Evolutionary conservation across 2,329 filamentous ascomycete species (phyloP).

Genomic region (Plenodomus biglobosus): DNA sequence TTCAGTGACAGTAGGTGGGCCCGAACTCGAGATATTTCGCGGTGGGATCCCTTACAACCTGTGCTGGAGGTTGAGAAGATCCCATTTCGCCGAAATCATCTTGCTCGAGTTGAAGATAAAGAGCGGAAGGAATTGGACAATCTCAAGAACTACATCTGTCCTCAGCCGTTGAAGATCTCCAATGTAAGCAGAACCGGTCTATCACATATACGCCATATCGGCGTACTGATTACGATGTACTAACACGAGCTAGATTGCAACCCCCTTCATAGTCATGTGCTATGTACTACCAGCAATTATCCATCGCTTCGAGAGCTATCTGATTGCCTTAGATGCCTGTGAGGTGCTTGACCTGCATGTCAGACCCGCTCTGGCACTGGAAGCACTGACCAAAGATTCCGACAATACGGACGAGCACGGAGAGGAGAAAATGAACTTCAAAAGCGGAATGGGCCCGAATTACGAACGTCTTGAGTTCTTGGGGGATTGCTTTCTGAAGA

Average conservation of each 20-base stretch:
- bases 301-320: constrained; percentile 75
- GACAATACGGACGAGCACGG: constrained; percentile 77
- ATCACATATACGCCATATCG: neutral
- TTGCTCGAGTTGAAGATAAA: constrained; percentile 62
- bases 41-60: constrained; percentile 70
- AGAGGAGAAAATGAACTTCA: constrained; percentile 69
- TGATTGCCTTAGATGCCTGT: constrained; percentile 79
- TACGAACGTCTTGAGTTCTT: constrained; percentile 94
- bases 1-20: constrained; percentile 79
- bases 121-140: constrained; percentile 55
- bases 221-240: neutral
- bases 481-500: constrained; percentile 92
- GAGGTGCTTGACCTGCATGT: constrained; percentile 65
- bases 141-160: constrained; percentile 66
- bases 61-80: constrained; percentile 77
- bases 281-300: constrained; percentile 82
- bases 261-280: constrained; percentile 69
- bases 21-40: constrained; percentile 53
- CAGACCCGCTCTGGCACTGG: constrained; percentile 70
- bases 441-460: constrained; percentile 86
- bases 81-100: constrained; percentile 76
- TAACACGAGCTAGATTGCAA: constrained; percentile 60
- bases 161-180: constrained; percentile 77
- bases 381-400: constrained; percentile 90
- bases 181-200: too few relatives aligned